Conservation (phyloP, 345 rosid species). For the Aethionema arabicum region DNA sequence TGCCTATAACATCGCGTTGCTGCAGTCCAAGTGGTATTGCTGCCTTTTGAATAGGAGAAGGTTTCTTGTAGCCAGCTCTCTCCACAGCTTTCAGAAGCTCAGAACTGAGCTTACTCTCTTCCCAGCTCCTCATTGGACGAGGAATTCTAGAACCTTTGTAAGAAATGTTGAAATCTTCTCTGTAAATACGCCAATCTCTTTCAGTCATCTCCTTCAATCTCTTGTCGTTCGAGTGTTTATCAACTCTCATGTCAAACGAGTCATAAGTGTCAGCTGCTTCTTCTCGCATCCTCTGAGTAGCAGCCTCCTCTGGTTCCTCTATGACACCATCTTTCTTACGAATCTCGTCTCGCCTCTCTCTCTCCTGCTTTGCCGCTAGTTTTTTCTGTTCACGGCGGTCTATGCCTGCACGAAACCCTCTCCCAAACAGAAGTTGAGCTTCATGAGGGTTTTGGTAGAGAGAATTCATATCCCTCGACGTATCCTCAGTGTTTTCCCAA, state of each 20-base stretch:
- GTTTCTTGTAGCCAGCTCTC: conserved; percentile 82
- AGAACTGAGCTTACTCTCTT: conserved; percentile 65
- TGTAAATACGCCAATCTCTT: conserved; percentile 93
- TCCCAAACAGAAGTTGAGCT: conserved; percentile 84
- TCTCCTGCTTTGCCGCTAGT: conserved; percentile 88
- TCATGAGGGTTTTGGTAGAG: conserved; percentile 94
- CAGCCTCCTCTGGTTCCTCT: conserved; percentile 89
- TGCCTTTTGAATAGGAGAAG: conserved; percentile 93
- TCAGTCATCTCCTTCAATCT: conserved; percentile 90
- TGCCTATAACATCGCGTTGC: conserved; percentile 92
- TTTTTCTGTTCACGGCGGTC: conserved; percentile 97
- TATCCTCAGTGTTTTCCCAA: conserved; percentile 94
- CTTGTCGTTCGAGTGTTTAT: conserved; percentile 93
- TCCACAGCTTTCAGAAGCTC: conserved; percentile 87
- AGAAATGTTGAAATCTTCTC: conserved; percentile 89
- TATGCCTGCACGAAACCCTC: conserved; percentile 95
- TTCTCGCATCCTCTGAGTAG: conserved; percentile 66
- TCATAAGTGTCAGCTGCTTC: conserved; percentile 88
- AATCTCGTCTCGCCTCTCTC: conserved; percentile 83
- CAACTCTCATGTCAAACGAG: conserved; percentile 88
- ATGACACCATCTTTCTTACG: conserved; percentile 74
- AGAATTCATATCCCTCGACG: conserved; percentile 79
- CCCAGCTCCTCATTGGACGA: conserved; percentile 91
- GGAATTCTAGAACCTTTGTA: conserved; percentile 95
- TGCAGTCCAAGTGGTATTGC: conserved; percentile 87